These are phyloP conservation scores for Talaromyces sp. DNA, from an alignment of 2,329 filamentous ascomycete species.

Conservation along the genomic window DNA sequence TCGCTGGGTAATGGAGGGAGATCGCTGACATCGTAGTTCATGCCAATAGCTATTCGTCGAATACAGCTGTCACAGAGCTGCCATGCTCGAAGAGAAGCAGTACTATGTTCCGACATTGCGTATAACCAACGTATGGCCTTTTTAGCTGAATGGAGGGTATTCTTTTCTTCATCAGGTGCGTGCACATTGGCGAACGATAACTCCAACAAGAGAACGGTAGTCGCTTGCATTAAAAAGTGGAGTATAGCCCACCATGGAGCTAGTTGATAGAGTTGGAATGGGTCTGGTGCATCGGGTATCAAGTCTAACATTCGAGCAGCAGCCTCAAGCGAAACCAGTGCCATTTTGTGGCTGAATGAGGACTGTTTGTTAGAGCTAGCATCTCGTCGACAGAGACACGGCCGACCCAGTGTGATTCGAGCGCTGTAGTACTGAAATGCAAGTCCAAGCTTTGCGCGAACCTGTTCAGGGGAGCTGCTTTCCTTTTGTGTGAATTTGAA, in stretches of 20 bases:
- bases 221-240: constrained; percentile 43
- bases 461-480: constrained; percentile 28
- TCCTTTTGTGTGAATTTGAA: constrained; percentile 36
- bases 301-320: constrained; percentile 36
- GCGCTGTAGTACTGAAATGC: constrained; percentile 43
- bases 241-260: constrained; percentile 44
- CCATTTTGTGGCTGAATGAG: constrained; percentile 38
- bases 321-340: constrained; percentile 35
- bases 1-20: constrained; percentile 24
- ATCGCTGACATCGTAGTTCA: constrained; percentile 33
- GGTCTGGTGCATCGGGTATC: constrained; percentile 40
- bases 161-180: constrained; percentile 36
- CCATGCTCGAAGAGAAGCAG: constrained; percentile 40
- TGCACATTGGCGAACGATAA: constrained; percentile 42
- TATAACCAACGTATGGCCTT: constrained; percentile 42
- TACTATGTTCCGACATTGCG: constrained; percentile 35
- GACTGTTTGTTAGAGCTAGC: constrained; percentile 24
- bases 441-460: constrained; percentile 37
- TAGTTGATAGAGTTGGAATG: constrained; percentile 36
- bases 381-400: constrained; percentile 43
- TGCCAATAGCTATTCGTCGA: constrained; percentile 30
- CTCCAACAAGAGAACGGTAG: constrained; percentile 43
- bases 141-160: constrained; percentile 34
- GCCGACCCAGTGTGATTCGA: constrained; percentile 41
- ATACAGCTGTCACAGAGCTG: constrained; percentile 35